These are phyloP conservation scores for Rhododendron henanense DNA, from an alignment of 148 eudicot genomes.

Conservation along the genomic window DNA sequence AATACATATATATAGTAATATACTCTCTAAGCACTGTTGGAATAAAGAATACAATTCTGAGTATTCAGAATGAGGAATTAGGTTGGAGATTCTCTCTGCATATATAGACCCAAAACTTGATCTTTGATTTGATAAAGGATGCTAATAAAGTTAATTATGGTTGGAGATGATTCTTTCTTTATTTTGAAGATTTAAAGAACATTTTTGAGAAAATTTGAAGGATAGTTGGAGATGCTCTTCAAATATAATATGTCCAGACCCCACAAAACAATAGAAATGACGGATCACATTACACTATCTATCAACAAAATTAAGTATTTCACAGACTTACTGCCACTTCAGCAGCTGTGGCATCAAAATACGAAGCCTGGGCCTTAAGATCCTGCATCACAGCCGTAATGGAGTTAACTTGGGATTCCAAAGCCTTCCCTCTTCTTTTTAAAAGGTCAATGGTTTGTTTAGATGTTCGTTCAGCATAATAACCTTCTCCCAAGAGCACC, in stretches of 20 bases:
- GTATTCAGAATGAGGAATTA: background rate
- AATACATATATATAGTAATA: background rate
- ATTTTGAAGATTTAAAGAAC: background rate
- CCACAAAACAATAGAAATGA: background rate
- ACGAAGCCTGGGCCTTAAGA: slow-evolving; percentile 73
- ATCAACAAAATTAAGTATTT: background rate
- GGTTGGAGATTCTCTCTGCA: background rate
- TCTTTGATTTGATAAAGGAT: background rate
- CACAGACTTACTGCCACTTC: slow-evolving; percentile 61
- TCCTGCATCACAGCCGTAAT: slow-evolving; percentile 68
- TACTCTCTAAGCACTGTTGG: background rate
- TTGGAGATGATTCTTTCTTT: background rate
- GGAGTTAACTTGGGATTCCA: slow-evolving; percentile 66
- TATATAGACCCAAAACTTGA: background rate
- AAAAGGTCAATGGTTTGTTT: slow-evolving; percentile 86
- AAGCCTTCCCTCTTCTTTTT: slow-evolving; percentile 68
- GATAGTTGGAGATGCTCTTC: background rate
- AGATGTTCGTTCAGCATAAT: slow-evolving; percentile 82
- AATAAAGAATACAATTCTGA: background rate
- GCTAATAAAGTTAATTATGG: background rate
- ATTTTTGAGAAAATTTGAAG: background rate
- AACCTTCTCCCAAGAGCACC: slow-evolving; percentile 90
- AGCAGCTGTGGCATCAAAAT: slow-evolving; percentile 72
- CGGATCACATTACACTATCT: background rate
- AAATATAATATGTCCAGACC: background rate